Conservation (phyloP, 2,329 filamentous ascomycete genomes). For the Penicillium carneum region DNA sequence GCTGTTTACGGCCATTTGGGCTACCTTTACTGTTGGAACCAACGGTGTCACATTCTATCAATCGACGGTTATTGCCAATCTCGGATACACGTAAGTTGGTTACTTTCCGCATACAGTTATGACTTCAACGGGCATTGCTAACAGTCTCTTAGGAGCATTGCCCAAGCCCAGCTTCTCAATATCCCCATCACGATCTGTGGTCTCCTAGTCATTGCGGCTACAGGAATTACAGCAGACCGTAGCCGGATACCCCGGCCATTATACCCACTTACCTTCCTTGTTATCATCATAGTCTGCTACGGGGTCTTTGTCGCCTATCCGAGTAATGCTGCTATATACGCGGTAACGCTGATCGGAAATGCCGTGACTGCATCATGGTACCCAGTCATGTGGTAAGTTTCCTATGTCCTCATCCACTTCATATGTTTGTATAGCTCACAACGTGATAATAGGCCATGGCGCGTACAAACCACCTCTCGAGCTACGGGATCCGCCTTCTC, state of each 20-base stretch:
- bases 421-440: background rate
- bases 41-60: constrained; percentile 55
- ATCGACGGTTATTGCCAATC: constrained; percentile 52
- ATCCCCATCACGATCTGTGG: constrained; percentile 56
- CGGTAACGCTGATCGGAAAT: constrained; percentile 57
- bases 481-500: constrained; percentile 60
- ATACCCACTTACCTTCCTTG: constrained; percentile 54
- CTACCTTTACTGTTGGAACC: constrained; percentile 57
- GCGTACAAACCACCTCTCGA: constrained; percentile 56
- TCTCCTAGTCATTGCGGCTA: constrained; percentile 53
- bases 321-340: constrained; percentile 57
- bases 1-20: constrained; percentile 58
- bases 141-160: constrained; percentile 49
- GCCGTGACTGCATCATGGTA: constrained; percentile 56
- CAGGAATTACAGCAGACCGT: constrained; percentile 55
- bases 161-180: constrained; percentile 59
- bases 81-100: constrained; percentile 52
- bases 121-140: background rate
- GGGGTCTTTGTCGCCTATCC: constrained; percentile 57
- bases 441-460: constrained; percentile 52
- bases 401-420: no score
- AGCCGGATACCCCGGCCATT: constrained; percentile 54
- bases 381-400: constrained; percentile 55
- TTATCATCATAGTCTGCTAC: constrained; percentile 57
- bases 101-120: no score